These are phyloP conservation scores for Ophidiomyces ophidiicola DNA, from an alignment of 2,329 filamentous ascomycete genomes.

Conservation along the genomic window DNA sequence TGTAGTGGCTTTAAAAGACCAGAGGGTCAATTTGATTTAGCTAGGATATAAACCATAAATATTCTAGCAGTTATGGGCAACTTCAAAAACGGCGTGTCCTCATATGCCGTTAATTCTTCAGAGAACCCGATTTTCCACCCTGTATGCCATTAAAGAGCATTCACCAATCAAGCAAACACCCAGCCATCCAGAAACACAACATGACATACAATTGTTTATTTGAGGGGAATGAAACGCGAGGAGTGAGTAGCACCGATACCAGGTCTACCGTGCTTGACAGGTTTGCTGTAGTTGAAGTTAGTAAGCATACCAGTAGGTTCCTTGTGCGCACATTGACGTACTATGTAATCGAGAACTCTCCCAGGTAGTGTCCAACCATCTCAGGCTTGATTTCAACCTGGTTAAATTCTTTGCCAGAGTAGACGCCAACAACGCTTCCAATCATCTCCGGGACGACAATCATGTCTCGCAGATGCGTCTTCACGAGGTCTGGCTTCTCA, in stretches of 20 bases:
- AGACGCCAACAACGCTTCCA: slow-evolving; percentile 94
- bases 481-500: slow-evolving; percentile 99
- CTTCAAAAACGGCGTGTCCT: slow-evolving; percentile 5
- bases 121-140: slow-evolving; percentile 1
- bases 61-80: slow-evolving; percentile 10
- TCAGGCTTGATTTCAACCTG: slow-evolving; percentile 99
- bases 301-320: slow-evolving; percentile 33
- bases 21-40: slow-evolving; percentile 9
- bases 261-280: slow-evolving; percentile 99
- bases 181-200: slow-evolving; percentile 12
- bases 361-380: slow-evolving; percentile 99
- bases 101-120: slow-evolving; percentile 5
- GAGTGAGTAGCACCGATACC: slow-evolving; percentile 99
- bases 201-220: slow-evolving; percentile 49
- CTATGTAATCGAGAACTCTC: slow-evolving; percentile 99
- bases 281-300: slow-evolving; percentile 54
- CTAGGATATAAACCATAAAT: slow-evolving; percentile 12
- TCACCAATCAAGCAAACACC: slow-evolving; percentile 5
- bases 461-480: slow-evolving; percentile 99
- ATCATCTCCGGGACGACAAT: slow-evolving; percentile 99
- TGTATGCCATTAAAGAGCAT: slow-evolving; percentile 9
- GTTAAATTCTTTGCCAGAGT: slow-evolving; percentile 99
- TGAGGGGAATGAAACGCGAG: slow-evolving; percentile 99
- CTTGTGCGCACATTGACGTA: slow-evolving; percentile 44
- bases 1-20: slow-evolving; percentile 4